A percentile compares a stretch with the other conserved stretches of the same genome.
Evolutionary conservation across 2,329 filamentous ascomycete genomes (phyloP).

Genomic region (Emmonsia crescens): DNA sequence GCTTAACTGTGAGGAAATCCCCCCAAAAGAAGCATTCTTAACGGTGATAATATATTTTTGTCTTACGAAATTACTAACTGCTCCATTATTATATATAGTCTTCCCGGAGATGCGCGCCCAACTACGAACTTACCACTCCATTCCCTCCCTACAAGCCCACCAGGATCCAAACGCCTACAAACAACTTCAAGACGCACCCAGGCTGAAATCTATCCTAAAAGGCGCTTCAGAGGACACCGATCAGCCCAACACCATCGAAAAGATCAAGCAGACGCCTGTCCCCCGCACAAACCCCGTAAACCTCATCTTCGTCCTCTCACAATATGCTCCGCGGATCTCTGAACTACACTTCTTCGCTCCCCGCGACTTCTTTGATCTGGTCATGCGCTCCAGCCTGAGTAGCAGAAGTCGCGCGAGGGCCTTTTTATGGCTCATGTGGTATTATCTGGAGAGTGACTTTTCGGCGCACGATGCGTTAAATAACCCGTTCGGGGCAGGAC

Average conservation of each 20-base stretch:
- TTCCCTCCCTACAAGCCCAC: conserved; percentile 87
- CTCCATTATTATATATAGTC: conserved; percentile 44
- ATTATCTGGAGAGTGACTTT: conserved; percentile 94
- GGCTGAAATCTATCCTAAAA: conserved; percentile 93
- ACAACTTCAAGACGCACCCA: conserved; percentile 89
- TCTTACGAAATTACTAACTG: conserved; percentile 1
- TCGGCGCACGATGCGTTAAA: conserved; percentile 74
- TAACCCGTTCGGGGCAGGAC: conserved; percentile 70
- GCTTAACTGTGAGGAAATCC: conserved; percentile 63
- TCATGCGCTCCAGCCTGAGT: conserved; percentile 78
- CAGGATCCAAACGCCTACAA: conserved; percentile 96
- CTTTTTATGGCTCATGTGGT: conserved; percentile 98
- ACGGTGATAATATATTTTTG: not conserved
- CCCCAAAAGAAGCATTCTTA: conserved; percentile 5
- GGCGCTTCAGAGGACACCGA: conserved; percentile 84
- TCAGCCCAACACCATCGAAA: conserved; percentile 73
- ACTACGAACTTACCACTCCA: conserved; percentile 92
- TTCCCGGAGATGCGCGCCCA: conserved; percentile 99
- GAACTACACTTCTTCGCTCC: conserved; percentile 80
- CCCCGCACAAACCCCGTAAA: conserved; percentile 96
- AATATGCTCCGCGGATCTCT: conserved; percentile 81
- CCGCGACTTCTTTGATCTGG: conserved; percentile 88
- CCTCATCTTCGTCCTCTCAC: conserved; percentile 86
- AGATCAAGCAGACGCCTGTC: conserved; percentile 57
- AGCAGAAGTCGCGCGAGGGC: conserved; percentile 75